Base-by-base conservation (phyloP, 192 early-diverging fungal species). In the Coemansia asiatica region DNA sequence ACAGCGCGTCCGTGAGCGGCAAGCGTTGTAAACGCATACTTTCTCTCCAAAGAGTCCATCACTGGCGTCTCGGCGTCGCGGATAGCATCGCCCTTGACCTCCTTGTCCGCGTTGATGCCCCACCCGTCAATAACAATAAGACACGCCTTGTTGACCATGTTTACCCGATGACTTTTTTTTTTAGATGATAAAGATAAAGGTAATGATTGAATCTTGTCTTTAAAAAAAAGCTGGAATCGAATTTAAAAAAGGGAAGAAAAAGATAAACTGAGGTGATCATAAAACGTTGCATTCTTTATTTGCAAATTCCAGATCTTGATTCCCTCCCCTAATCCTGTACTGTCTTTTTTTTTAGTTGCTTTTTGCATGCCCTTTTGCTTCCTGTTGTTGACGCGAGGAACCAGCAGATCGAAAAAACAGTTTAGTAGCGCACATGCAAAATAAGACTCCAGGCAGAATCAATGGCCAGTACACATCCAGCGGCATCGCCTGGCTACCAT, bases 81-180 rank as follows among this genome's bases (percentile, higher is more conserved):
- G 76, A 98, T 95, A 66, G 95, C 95, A 70, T 99, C 95, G 47
- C 96, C 98, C 44, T 83, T 84, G 28, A 82, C 64, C 61, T 90
- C 75, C 27, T 82, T 75, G 19, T 89, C 75, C 50, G 83, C 75
- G 21, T 91, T 91, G 69, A 98, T 85, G 55, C 97, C 97, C 97
- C 97, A 99, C 33, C 97, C 97, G 75, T 99, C 97, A 77, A 99
- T 97, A 74, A 90, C 90, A 68, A 98, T 90, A 56, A 96, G 86
- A 72, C 91, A 93, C 16, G 90, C 88, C 64, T 92, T 94, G 46
- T 88, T 61, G 49, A 73, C 70, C 79, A 81, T 81, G 29, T 7
- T 67, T 49, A 57, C 22, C 28, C 1, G 38, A 51, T 13, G 36
- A 51, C 31, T 33, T 33, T 8, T 8, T n/a, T n/a, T n/a, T n/a